phyloP scores from a whole-genome alignment of 768 basidiomycete species.

The Agaricus blazei region DNA sequence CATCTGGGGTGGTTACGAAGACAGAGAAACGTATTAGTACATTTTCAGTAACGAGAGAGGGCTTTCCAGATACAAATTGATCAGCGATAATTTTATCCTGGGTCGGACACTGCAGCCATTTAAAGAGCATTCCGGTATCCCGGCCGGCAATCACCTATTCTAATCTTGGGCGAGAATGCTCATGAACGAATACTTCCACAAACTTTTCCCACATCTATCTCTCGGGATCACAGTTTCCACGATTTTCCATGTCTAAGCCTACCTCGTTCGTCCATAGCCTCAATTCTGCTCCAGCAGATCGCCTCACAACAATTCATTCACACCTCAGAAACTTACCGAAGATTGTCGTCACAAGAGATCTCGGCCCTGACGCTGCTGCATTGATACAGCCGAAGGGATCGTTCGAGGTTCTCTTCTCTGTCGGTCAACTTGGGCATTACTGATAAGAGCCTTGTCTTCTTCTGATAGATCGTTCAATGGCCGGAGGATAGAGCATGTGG shows the following conservation, averaged over 20 bases:
- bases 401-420: constrained; percentile 39
- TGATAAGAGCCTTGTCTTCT: not conserved
- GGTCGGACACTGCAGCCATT: too few relatives aligned
- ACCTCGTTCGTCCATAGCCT: constrained; percentile 1
- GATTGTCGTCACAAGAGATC: constrained; percentile 54
- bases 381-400: constrained; percentile 43
- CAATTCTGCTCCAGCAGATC: constrained; percentile 1
- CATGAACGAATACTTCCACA: too few relatives aligned
- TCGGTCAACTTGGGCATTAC: not conserved
- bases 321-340: constrained; percentile 22
- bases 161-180: too few relatives aligned
- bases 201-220: too few relatives aligned
- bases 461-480: constrained; percentile 36
- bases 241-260: not conserved
- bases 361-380: constrained; percentile 63
- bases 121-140: too few relatives aligned
- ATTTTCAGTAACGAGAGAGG: too few relatives aligned
- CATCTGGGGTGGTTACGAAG: too few relatives aligned
- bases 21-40: too few relatives aligned
- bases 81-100: too few relatives aligned
- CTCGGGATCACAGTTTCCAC: too few relatives aligned
- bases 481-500: constrained; percentile 50
- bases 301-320: constrained; percentile 16
- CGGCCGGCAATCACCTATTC: too few relatives aligned
- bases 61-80: too few relatives aligned